phyloP scores from a whole-genome alignment of 768 basidiomycete species.

The Arthromyces matolae region DNA sequence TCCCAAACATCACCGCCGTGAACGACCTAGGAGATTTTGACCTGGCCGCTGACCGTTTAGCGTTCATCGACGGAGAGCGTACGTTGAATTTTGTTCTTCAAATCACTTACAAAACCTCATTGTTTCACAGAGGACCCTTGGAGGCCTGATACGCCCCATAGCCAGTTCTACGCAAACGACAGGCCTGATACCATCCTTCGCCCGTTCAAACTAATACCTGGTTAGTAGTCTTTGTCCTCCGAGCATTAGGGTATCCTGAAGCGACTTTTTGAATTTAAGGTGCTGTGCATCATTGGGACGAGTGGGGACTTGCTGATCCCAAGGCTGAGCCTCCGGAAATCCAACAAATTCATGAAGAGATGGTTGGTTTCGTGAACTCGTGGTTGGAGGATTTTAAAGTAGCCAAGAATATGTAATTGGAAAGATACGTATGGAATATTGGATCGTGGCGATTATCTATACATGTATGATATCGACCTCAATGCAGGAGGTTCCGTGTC shows the following conservation, averaged over 20 bases:
- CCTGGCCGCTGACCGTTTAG: slow-evolving; percentile 75
- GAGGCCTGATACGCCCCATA: slow-evolving; percentile 84
- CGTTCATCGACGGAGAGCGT: slow-evolving; percentile 88
- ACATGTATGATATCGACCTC: not conserved
- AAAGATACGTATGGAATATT: no score
- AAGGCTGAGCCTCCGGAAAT: slow-evolving; percentile 74
- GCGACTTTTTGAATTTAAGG: slow-evolving; percentile 37
- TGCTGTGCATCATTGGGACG: slow-evolving; percentile 72
- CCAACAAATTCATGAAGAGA: slow-evolving; percentile 73
- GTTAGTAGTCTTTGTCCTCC: slow-evolving; percentile 31
- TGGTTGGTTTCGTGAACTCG: slow-evolving; percentile 69
- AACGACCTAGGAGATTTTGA: slow-evolving; percentile 84
- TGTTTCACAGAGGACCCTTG: slow-evolving; percentile 73
- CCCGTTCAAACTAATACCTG: slow-evolving; percentile 85
- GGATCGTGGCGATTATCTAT: no score
- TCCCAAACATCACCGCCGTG: slow-evolving; percentile 80
- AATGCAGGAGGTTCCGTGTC: no score
- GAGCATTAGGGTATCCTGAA: no score
- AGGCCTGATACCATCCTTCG: slow-evolving; percentile 67
- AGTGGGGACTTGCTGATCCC: slow-evolving; percentile 68
- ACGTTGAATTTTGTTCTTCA: slow-evolving; percentile 9
- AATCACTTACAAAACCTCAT: not conserved
- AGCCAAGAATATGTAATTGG: slow-evolving; percentile 20
- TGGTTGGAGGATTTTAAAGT: slow-evolving; percentile 61
- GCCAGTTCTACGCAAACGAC: slow-evolving; percentile 55